phyloP scores from a whole-genome alignment of 768 basidiomycete genomes.

The Collybia mongolica region DNA sequence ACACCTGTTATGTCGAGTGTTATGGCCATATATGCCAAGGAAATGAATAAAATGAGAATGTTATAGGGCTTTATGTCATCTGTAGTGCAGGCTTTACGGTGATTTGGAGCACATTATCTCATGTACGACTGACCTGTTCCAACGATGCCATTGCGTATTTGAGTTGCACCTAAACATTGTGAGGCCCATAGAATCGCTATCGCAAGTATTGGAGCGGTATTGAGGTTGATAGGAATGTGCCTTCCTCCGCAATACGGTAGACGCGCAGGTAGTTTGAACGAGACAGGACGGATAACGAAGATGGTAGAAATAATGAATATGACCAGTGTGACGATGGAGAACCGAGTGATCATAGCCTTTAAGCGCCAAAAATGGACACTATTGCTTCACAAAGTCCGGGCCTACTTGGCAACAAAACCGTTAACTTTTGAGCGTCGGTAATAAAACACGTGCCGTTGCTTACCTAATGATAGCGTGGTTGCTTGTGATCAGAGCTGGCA shows the following conservation, averaged over 20 bases:
- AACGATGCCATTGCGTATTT: slow-evolving; percentile 79
- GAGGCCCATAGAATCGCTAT: slow-evolving; percentile 50
- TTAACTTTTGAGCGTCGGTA: too few relatives aligned
- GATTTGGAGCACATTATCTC: neutral
- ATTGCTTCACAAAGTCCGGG: too few relatives aligned
- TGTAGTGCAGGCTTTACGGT: slow-evolving; percentile 11
- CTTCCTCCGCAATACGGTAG: slow-evolving; percentile 21
- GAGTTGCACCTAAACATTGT: slow-evolving; percentile 39
- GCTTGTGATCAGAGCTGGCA: too few relatives aligned
- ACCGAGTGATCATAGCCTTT: slow-evolving; percentile 33
- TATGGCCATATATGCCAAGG: slow-evolving; percentile 90
- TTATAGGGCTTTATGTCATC: slow-evolving; percentile 88
- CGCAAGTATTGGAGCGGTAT: slow-evolving; percentile 47
- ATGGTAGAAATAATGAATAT: slow-evolving; percentile 46
- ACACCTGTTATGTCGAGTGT: slow-evolving; percentile 90
- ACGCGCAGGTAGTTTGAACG: slow-evolving; percentile 24
- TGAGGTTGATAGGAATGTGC: slow-evolving; percentile 27
- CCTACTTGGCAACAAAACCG: too few relatives aligned
- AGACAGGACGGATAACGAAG: slow-evolving; percentile 43
- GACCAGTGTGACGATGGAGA: slow-evolving; percentile 45
- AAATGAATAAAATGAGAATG: slow-evolving; percentile 91
- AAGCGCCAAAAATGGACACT: neutral
- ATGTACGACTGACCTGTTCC: slow-evolving; percentile 27
- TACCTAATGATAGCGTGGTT: too few relatives aligned
- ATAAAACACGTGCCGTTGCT: too few relatives aligned